Percentiles rank a stretch among this genome's conserved stretches.
These are phyloP conservation scores for Starmerella khaoyaiensis DNA, from an alignment of 805 yeast species.

Conservation along the genomic window DNA sequence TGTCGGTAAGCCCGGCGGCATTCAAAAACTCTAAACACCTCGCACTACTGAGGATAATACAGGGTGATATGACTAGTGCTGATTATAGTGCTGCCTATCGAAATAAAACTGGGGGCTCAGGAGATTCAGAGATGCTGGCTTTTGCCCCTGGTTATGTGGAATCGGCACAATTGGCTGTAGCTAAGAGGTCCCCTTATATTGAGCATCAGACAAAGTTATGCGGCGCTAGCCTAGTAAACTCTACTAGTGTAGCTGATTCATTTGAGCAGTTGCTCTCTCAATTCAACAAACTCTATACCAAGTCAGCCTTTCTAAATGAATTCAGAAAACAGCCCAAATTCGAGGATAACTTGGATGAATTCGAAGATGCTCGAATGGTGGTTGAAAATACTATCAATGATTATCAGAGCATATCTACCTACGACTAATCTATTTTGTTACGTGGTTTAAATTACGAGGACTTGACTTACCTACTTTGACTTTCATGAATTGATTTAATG, in stretches of 20 bases:
- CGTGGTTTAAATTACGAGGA: background rate
- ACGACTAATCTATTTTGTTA: background rate
- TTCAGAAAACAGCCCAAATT: conserved; percentile 41
- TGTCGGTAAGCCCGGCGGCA: conserved; percentile 32
- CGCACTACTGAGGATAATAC: conserved; percentile 56
- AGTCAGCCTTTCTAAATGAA: conserved; percentile 74
- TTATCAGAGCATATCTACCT: conserved; percentile 44
- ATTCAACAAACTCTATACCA: conserved; percentile 63
- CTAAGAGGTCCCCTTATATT: conserved; percentile 54
- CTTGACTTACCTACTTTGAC: background rate
- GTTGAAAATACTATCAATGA: conserved; percentile 47
- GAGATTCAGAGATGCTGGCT: conserved; percentile 36
- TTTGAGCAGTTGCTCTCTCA: conserved; percentile 57
- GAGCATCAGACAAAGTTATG: conserved; percentile 40
- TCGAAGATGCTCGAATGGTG: conserved; percentile 64
- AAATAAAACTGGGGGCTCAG: conserved; percentile 31
- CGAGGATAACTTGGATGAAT: conserved; percentile 41
- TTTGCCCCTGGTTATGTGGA: conserved; percentile 84
- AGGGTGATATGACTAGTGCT: conserved; percentile 51
- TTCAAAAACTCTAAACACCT: conserved; percentile 40
- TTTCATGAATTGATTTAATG: too few species aligned
- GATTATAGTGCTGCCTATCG: conserved; percentile 65
- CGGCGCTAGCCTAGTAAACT: conserved; percentile 76
- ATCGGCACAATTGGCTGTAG: conserved; percentile 63
- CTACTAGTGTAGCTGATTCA: conserved; percentile 58